Evolutionary conservation across 805 yeast species (phyloP).

Genomic region (Wickerhamomyces mucosus): DNA sequence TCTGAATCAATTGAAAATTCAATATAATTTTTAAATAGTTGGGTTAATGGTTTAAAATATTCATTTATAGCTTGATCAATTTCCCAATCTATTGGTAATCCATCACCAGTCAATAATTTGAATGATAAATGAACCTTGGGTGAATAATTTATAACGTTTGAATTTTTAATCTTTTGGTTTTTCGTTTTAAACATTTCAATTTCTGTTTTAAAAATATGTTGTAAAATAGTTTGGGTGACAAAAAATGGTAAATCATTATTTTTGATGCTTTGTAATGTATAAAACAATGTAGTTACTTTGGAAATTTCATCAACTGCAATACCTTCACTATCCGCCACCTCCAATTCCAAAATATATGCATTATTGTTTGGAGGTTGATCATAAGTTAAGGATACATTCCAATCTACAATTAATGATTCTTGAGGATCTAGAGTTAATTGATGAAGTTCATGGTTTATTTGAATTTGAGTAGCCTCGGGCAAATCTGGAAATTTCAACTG

Average conservation of each 20-base stretch:
- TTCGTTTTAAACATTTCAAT: slow-evolving; percentile 18
- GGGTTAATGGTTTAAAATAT: slow-evolving; percentile 46
- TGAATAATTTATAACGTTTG: slow-evolving; percentile 29
- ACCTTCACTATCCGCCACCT: slow-evolving; percentile 32
- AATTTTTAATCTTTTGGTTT: slow-evolving; percentile 1
- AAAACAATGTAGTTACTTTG: slow-evolving; percentile 30
- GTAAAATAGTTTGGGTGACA: slow-evolving; percentile 41
- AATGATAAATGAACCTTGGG: slow-evolving; percentile 70
- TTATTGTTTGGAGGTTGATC: slow-evolving; percentile 16
- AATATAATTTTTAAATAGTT: slow-evolving; percentile 42
- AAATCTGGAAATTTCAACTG: slow-evolving; percentile 60
- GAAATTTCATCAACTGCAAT: slow-evolving; percentile 33
- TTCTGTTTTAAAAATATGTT: slow-evolving; percentile 36
- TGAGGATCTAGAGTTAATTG: slow-evolving; percentile 9
- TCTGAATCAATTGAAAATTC: slow-evolving; percentile 75
- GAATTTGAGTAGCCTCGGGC: slow-evolving; percentile 41
- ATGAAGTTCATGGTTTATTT: slow-evolving; percentile 33
- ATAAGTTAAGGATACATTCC: slow-evolving; percentile 24
- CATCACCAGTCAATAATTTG: slow-evolving; percentile 64
- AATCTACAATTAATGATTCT: slow-evolving; percentile 21
- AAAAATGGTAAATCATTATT: slow-evolving; percentile 56
- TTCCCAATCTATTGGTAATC: slow-evolving; percentile 65
- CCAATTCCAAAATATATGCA: slow-evolving; percentile 27
- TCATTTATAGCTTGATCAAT: slow-evolving; percentile 42
- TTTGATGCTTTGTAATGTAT: slow-evolving; percentile 35